phyloP scores from a whole-genome alignment of 371 early-diverging fungal genomes.

The Conidiobolus incongruus region DNA sequence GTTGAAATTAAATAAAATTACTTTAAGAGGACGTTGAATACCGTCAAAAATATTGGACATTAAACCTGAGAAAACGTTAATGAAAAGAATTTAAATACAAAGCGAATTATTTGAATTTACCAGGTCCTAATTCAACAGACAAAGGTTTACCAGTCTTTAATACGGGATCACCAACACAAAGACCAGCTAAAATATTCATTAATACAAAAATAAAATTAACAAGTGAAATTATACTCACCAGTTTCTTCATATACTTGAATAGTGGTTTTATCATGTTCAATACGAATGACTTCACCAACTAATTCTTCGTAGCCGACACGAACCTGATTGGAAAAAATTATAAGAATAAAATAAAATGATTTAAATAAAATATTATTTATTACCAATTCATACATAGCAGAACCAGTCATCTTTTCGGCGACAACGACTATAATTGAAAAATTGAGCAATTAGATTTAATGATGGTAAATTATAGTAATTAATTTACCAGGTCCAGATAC shows the following conservation, averaged over 20 bases:
- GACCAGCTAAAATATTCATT: conserved; percentile 46
- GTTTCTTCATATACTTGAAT: conserved; percentile 99
- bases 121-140: conserved; percentile 99
- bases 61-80: conserved; percentile 27
- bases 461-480: neutral
- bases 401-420: conserved; percentile 97
- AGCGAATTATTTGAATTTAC: too few species aligned
- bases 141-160: conserved; percentile 93
- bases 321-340: conserved; percentile 25
- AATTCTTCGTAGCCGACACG: conserved; percentile 97
- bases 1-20: conserved; percentile 9
- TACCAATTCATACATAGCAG: conserved; percentile 99
- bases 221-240: conserved; percentile 19
- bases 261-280: conserved; percentile 97
- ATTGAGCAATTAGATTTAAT: neutral
- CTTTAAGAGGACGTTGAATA: conserved; percentile 97
- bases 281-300: conserved; percentile 99
- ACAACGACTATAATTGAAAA: conserved; percentile 66
- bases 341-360: neutral
- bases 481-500: conserved; percentile 95
- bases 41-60: conserved; percentile 99
- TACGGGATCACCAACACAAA: conserved; percentile 98
- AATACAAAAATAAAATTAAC: conserved; percentile 3
- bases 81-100: neutral
- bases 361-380: conserved; percentile 2